Evolutionary conservation across 164 flowering plant genomes (phyloP).

Genomic region (Annona squamosa): DNA sequence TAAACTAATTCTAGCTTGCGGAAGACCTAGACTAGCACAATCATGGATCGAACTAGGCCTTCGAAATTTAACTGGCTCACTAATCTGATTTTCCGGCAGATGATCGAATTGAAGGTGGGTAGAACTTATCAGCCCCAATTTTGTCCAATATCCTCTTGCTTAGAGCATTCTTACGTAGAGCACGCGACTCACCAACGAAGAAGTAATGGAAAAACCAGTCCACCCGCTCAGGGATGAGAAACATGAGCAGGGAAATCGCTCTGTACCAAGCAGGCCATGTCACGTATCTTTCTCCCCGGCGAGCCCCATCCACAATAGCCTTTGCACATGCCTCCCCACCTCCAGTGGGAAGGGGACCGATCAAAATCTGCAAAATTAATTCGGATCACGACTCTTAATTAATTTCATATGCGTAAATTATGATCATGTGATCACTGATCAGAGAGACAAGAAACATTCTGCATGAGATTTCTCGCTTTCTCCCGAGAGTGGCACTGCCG

Average conservation of each 20-base stretch:
- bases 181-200: conserved; percentile 6
- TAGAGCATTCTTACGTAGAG: conserved; percentile 10
- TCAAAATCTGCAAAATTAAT: too few species aligned
- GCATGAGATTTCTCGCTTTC: too few species aligned
- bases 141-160: conserved; percentile 24
- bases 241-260: conserved; percentile 7
- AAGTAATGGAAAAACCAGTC: conserved; percentile 25
- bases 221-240: conserved; percentile 31
- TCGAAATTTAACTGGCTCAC: too few species aligned
- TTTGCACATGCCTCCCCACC: conserved; percentile 26
- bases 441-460: too few species aligned
- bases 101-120: conserved; percentile 4
- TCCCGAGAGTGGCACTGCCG: too few species aligned
- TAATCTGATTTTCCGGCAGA: neutral
- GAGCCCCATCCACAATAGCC: conserved; percentile 38
- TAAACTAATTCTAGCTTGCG: too few species aligned
- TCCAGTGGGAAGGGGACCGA: conserved; percentile 28
- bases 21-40: too few species aligned
- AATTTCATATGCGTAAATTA: too few species aligned
- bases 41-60: too few species aligned
- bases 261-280: conserved; percentile 33
- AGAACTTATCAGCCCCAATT: conserved; percentile 4
- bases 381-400: too few species aligned
- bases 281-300: conserved; percentile 34
- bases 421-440: too few species aligned